phyloP scores from a whole-genome alignment of 2,329 filamentous ascomycete species.

The Didymosphaeria variabile region DNA sequence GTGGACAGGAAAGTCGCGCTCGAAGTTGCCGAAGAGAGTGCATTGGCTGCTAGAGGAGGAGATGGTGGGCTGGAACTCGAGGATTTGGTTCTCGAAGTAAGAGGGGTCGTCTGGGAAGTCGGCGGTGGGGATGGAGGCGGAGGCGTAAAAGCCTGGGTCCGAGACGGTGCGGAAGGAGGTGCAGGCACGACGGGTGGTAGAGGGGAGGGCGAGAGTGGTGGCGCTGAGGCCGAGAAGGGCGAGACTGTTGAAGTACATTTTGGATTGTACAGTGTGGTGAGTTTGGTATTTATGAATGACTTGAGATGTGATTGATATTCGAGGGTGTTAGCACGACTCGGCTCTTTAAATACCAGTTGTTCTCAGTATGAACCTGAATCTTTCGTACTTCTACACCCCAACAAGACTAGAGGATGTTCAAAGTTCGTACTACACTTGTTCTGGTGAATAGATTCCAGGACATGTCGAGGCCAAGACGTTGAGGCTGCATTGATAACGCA shows the following conservation, averaged over 20 bases:
- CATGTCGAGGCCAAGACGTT: not conserved
- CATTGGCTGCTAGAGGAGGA: not conserved
- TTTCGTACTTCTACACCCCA: not conserved
- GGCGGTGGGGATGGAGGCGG: not conserved
- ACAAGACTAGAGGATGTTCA: not conserved
- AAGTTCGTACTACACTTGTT: not conserved
- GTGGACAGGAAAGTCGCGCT: not conserved
- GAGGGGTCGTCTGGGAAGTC: slow-evolving; percentile 1
- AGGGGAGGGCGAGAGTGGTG: not conserved
- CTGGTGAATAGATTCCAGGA: not conserved
- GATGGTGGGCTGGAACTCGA: slow-evolving; percentile 2
- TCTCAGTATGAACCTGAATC: not conserved
- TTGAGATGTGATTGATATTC: not conserved
- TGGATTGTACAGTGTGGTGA: not conserved
- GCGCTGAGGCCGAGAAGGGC: not conserved
- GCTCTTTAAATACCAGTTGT: not conserved
- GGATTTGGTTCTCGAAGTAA: slow-evolving; percentile 7
- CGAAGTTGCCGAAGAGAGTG: slow-evolving; percentile 8
- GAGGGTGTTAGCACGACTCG: not conserved
- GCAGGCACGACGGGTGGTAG: not conserved
- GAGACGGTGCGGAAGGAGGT: slow-evolving; percentile 5
- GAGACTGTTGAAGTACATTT: not conserved
- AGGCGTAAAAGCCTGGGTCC: slow-evolving; percentile 3
- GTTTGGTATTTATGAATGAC: not conserved
- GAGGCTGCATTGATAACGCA: not conserved